Conservation (phyloP, 176 grass and related monocot genomes). For the Zizania latifolia region DNA sequence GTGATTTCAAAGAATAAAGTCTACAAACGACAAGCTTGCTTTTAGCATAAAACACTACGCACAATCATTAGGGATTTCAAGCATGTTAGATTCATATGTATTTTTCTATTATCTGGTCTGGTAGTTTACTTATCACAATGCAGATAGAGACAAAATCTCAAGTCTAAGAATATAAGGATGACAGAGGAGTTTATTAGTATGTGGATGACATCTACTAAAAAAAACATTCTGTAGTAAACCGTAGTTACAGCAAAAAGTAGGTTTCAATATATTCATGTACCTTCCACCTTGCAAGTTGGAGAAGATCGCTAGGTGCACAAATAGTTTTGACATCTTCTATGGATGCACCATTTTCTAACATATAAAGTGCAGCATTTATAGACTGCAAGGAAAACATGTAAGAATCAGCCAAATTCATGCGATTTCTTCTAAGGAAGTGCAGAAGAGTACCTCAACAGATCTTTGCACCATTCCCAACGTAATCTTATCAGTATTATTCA, state of each 20-base stretch:
- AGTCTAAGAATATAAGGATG: not conserved
- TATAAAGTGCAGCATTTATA: slow-evolving; percentile 42
- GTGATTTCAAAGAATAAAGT: not conserved
- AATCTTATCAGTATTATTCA: slow-evolving; percentile 39
- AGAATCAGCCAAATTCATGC: slow-evolving; percentile 21
- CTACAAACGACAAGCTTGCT: not conserved
- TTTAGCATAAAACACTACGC: not conserved
- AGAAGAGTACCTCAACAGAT: slow-evolving; percentile 60
- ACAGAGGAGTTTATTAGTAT: not conserved
- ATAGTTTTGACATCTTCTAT: slow-evolving; percentile 48
- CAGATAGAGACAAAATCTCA: not conserved
- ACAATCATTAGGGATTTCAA: not conserved
- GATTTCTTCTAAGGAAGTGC: not conserved
- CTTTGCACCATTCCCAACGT: slow-evolving; percentile 53
- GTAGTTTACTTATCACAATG: not conserved
- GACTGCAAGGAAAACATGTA: slow-evolving; percentile 37
- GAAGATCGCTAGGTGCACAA: slow-evolving; percentile 48
- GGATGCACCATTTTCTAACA: slow-evolving; percentile 46
- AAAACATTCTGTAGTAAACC: not conserved
- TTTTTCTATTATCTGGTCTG: not conserved
- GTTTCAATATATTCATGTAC: slow-evolving; percentile 28
- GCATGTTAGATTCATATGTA: not conserved
- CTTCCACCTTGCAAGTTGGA: slow-evolving; percentile 55
- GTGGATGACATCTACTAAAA: not conserved
- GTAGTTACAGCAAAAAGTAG: slow-evolving; percentile 4